These are phyloP conservation scores for Erythrobasidium yunnanense DNA, from an alignment of 768 basidiomycete genomes.

Conservation along the genomic window DNA sequence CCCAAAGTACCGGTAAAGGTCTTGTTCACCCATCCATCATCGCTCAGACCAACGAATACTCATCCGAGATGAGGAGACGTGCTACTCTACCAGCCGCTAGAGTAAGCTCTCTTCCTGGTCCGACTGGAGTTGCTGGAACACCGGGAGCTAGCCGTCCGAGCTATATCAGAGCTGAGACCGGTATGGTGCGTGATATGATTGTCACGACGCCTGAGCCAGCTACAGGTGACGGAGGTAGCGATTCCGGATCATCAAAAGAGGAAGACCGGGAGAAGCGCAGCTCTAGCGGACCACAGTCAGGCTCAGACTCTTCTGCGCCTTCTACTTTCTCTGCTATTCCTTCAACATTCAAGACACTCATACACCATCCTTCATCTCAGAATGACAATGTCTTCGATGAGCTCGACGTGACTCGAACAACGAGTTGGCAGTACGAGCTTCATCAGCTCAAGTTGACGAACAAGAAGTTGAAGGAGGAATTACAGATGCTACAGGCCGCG, in stretches of 20 bases:
- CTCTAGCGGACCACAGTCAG: too few relatives aligned
- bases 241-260: constrained; percentile 9
- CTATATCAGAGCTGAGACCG: background rate
- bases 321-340: constrained; percentile 29
- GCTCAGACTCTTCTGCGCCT: constrained; percentile 16
- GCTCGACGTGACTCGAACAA: constrained; percentile 55
- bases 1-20: background rate
- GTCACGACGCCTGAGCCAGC: constrained; percentile 16
- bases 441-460: constrained; percentile 35
- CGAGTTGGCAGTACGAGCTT: constrained; percentile 67
- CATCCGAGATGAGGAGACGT: constrained; percentile 12
- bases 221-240: background rate
- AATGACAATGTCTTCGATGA: constrained; percentile 59
- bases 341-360: constrained; percentile 34
- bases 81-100: background rate
- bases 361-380: background rate
- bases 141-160: background rate
- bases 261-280: too few relatives aligned
- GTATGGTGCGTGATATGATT: constrained; percentile 2
- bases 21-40: constrained; percentile 35
- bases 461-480: constrained; percentile 37
- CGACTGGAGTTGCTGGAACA: background rate
- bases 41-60: constrained; percentile 39
- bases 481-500: constrained; percentile 30
- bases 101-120: background rate